Evolutionary conservation across 176 grass and related monocot species (phyloP), one percentile per base, ranked within the genome.

Genomic region (Lolium perenne): DNA sequence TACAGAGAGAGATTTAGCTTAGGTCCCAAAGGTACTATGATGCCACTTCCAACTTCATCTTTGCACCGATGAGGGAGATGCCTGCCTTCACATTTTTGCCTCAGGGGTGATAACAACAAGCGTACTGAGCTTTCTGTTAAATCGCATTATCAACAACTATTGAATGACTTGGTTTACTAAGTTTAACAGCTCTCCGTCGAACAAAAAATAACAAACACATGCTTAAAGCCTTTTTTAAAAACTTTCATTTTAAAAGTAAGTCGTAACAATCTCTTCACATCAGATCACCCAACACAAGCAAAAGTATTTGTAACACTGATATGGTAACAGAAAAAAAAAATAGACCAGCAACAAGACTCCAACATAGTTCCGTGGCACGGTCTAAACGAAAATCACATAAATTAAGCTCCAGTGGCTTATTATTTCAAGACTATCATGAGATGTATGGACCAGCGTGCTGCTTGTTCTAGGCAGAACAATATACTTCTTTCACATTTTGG

Each of bases 401-500:
- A 76, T 32, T 76, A 76, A 60, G 26, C 50, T 68, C 40, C 62
- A 62, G 38, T 22, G 25, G 17, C 70, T 71, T 75, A 41, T 90
- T 90, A 35, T 88, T 77, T 46, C 35, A 12, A 22, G 14, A 57
- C 32, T 77, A 59, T 38, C 9, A 9, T 59, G 17, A 45, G 35
- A 50, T 10, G 0, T 59, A 10, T 35, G 10, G n/a, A 18, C 46
- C 26, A 32, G 16, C 26, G 6, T 32, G 50, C 40, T 53, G 20
- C 32, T 80, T 75, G 51, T 80, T 85, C 50, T 32, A 55, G 69
- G 41, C 40, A 7, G 38, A 32, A 17, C 41, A 46, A 54, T 8
- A 1, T 16, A 51, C n/a, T 76, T 91, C 4, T 60, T 76, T 91
- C 77, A 91, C 23, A 91, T 11, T 58, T 85, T 91, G 56, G 90